Conservation (phyloP, 2,329 filamentous ascomycete genomes). For the Penicillium sp. region DNA sequence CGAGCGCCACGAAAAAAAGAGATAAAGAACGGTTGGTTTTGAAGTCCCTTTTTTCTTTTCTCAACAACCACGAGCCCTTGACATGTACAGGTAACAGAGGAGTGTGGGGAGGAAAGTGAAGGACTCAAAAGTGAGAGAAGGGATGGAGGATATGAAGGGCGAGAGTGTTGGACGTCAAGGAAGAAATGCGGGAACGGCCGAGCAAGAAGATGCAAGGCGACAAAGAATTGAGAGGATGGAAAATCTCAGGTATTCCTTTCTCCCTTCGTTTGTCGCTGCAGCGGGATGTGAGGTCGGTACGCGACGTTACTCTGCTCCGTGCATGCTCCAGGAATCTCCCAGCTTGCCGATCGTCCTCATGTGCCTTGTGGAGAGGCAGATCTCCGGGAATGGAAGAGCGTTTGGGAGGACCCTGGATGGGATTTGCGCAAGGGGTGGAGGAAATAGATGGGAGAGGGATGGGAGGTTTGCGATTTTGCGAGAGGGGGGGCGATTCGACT, state of each 20-base stretch:
- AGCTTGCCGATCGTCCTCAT: conserved; percentile 39
- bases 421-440: conserved; percentile 34
- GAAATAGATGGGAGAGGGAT: conserved; percentile 14
- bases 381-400: conserved; percentile 30
- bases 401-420: conserved; percentile 26
- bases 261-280: conserved; percentile 37
- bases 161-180: not conserved
- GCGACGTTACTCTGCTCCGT: conserved; percentile 43
- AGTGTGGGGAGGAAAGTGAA: conserved; percentile 25
- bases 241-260: conserved; percentile 15
- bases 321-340: conserved; percentile 44
- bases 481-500: not conserved
- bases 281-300: conserved; percentile 25
- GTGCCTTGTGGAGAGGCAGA: conserved; percentile 30
- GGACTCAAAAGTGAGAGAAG: conserved; percentile 21
- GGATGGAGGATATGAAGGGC: not conserved
- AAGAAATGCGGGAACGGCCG: conserved; percentile 28
- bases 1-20: conserved; percentile 14
- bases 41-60: conserved; percentile 2
- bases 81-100: conserved; percentile 34
- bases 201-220: conserved; percentile 35
- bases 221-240: conserved; percentile 27
- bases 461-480: not conserved
- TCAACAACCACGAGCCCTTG: conserved; percentile 24
- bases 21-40: conserved; percentile 10